phyloP scores from a whole-genome alignment of 2,329 filamentous ascomycete species.

The Ascochyta clinopodiicola region DNA sequence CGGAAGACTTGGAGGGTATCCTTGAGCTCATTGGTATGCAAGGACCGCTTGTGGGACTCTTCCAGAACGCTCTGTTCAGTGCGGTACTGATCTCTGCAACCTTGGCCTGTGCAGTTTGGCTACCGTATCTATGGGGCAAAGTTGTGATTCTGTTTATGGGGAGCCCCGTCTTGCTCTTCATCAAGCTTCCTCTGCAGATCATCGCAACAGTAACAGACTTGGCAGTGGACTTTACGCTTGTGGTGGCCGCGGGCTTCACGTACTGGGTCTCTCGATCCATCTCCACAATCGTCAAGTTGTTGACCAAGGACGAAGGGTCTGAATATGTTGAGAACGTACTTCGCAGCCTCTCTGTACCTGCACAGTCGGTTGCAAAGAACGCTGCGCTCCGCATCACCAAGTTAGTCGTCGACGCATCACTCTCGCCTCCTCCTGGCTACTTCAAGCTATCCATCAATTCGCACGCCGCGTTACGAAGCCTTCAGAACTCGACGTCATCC shows the following conservation, averaged over 20 bases:
- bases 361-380: slow-evolving; percentile 43
- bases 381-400: slow-evolving; percentile 46
- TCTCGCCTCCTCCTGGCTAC: slow-evolving; percentile 40
- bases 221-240: slow-evolving; percentile 76
- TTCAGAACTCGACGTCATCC: slow-evolving; percentile 46
- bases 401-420: slow-evolving; percentile 33
- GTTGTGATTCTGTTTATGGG: slow-evolving; percentile 79
- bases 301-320: slow-evolving; percentile 28
- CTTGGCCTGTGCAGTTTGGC: slow-evolving; percentile 82
- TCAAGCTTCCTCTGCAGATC: slow-evolving; percentile 74
- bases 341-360: slow-evolving; percentile 33
- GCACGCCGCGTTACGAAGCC: slow-evolving; percentile 46
- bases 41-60: slow-evolving; percentile 83
- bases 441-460: slow-evolving; percentile 48
- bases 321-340: slow-evolving; percentile 27
- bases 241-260: slow-evolving; percentile 63
- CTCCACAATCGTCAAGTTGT: slow-evolving; percentile 29
- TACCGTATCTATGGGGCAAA: slow-evolving; percentile 92
- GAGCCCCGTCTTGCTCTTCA: slow-evolving; percentile 71
- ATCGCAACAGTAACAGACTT: slow-evolving; percentile 78
- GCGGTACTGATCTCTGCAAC: slow-evolving; percentile 85
- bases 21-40: slow-evolving; percentile 97
- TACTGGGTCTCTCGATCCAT: slow-evolving; percentile 47
- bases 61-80: slow-evolving; percentile 96
- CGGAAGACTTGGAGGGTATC: slow-evolving; percentile 94